A percentile compares a stretch with the other conserved stretches of the same genome.
phyloP scores from a whole-genome alignment of 192 early-diverging fungal genomes.

The Thamnidium elegans region DNA sequence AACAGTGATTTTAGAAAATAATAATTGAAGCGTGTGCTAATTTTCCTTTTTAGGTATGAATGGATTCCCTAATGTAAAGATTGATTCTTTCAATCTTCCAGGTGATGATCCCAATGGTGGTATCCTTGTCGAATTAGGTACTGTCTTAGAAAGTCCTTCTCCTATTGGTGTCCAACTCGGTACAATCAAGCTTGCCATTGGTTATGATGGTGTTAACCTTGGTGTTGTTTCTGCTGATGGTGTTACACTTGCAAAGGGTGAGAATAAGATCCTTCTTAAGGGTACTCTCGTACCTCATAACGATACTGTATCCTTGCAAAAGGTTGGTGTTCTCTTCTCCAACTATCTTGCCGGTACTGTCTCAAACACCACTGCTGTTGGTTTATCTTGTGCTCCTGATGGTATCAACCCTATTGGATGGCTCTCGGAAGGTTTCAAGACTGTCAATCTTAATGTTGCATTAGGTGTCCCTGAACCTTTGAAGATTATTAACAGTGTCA shows the following conservation, averaged over 20 bases:
- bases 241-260: conserved; percentile 37
- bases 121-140: conserved; percentile 52
- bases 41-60: conserved; percentile 42
- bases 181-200: conserved; percentile 51
- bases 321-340: conserved; percentile 50
- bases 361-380: conserved; percentile 46
- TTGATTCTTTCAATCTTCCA: conserved; percentile 52
- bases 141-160: conserved; percentile 52
- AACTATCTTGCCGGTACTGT: conserved; percentile 49
- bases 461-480: conserved; percentile 41
- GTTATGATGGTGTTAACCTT: conserved; percentile 39
- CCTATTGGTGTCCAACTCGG: conserved; percentile 56
- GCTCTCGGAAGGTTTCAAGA: conserved; percentile 48
- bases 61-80: conserved; percentile 49
- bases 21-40: neutral
- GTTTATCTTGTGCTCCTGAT: conserved; percentile 51
- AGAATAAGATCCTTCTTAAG: conserved; percentile 49
- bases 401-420: conserved; percentile 46
- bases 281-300: conserved; percentile 53
- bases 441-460: conserved; percentile 50
- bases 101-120: conserved; percentile 53
- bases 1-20: neutral
- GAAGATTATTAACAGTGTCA: conserved; percentile 51
- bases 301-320: conserved; percentile 38
- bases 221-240: conserved; percentile 46